A percentile compares a stretch with the other conserved stretches of the same genome.
Conservation (phyloP, 768 basidiomycete genomes). For the Sarcomyxa edulis region DNA sequence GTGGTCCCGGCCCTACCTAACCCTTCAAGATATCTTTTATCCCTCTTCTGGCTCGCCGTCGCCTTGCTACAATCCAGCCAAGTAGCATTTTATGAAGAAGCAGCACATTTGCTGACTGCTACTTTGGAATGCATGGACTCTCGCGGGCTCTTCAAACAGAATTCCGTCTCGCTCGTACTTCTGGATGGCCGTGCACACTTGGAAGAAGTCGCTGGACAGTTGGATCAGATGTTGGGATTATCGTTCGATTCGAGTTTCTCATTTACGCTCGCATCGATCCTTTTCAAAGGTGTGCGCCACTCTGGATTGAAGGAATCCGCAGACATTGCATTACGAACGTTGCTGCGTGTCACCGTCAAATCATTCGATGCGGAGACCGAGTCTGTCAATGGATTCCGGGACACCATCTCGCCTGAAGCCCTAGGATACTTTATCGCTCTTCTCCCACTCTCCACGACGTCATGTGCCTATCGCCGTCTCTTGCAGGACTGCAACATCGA, state of each 20-base stretch:
- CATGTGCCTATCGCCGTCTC: constrained; percentile 50
- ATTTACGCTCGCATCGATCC: constrained; percentile 74
- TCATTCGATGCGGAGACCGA: constrained; percentile 25
- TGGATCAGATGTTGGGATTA: constrained; percentile 68
- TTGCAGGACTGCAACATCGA: constrained; percentile 60
- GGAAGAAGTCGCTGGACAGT: constrained; percentile 63
- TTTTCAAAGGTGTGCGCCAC: constrained; percentile 84
- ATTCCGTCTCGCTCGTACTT: constrained; percentile 49
- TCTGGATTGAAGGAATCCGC: constrained; percentile 57
- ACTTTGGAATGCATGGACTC: constrained; percentile 60
- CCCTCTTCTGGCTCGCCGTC: constrained; percentile 86
- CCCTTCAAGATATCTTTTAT: constrained; percentile 66
- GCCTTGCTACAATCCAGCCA: constrained; percentile 78
- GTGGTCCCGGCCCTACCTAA: constrained; percentile 66
- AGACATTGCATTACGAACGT: constrained; percentile 52
- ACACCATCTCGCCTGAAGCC: constrained; percentile 50
- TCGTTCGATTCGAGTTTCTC: constrained; percentile 79
- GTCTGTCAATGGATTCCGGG: constrained; percentile 30
- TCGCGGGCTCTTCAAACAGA: constrained; percentile 52
- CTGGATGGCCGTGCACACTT: constrained; percentile 59
- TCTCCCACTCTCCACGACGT: constrained; percentile 60
- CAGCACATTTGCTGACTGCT: constrained; percentile 59
- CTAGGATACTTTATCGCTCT: constrained; percentile 79
- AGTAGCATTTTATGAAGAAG: constrained; percentile 63
- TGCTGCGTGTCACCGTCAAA: constrained; percentile 57